These are phyloP conservation scores for Russula emetica DNA, from an alignment of 768 basidiomycete species.

Conservation along the genomic window DNA sequence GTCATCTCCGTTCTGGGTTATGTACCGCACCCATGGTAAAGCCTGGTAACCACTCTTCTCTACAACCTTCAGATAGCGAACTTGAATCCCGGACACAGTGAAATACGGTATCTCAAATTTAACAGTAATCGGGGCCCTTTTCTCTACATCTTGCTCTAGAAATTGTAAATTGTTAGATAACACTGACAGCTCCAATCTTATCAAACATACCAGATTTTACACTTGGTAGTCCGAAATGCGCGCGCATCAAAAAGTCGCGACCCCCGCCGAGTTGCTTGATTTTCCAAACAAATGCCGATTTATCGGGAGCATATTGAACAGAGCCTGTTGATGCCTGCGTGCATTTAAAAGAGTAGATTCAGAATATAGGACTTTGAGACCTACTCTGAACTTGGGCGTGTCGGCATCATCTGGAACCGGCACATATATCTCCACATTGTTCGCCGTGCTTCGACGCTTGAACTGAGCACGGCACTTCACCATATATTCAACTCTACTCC, in stretches of 20 bases:
- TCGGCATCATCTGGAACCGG: constrained; percentile 99
- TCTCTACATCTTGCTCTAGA: constrained; percentile 71
- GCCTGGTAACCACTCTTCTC: constrained; percentile 99
- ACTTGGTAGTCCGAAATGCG: constrained; percentile 94
- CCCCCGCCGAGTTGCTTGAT: constrained; percentile 97
- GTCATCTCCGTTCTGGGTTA: constrained; percentile 88
- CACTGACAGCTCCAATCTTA: too few species aligned
- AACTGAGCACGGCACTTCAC: constrained; percentile 97
- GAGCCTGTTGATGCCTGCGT: constrained; percentile 88
- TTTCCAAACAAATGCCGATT: constrained; percentile 98
- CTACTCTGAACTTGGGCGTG: constrained; percentile 91
- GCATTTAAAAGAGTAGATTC: not conserved
- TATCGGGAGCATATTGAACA: constrained; percentile 96
- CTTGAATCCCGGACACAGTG: constrained; percentile 95
- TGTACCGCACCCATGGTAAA: constrained; percentile 92
- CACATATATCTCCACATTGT: constrained; percentile 98
- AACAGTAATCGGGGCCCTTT: constrained; percentile 92
- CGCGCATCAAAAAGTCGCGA: constrained; percentile 95
- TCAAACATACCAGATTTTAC: constrained; percentile 74
- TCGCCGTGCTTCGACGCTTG: constrained; percentile 92
- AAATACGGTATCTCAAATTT: constrained; percentile 99
- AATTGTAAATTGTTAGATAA: not conserved
- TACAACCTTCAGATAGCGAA: constrained; percentile 96
- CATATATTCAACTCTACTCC: constrained; percentile 92
- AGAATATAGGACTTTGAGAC: constrained; percentile 30